phyloP scores from a whole-genome alignment of 768 basidiomycete genomes.

The Amylocystis lapponica region DNA sequence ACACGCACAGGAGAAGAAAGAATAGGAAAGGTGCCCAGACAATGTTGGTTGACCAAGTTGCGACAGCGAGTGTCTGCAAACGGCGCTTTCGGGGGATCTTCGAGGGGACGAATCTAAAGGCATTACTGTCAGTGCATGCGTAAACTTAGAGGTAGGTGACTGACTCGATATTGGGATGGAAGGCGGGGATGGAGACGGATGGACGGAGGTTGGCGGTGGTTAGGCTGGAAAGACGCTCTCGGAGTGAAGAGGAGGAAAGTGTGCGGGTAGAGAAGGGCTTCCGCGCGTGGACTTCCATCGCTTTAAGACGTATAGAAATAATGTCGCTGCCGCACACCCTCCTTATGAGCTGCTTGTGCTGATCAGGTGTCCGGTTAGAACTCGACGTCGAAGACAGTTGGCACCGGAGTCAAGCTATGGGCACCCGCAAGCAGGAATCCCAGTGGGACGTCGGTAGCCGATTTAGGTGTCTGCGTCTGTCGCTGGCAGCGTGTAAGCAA shows the following conservation, averaged over 20 bases:
- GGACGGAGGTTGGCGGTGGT: slow-evolving; percentile 48
- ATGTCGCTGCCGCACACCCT: no score
- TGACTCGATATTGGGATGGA: slow-evolving; percentile 70
- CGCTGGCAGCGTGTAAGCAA: no score
- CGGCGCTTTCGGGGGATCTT: slow-evolving; percentile 81
- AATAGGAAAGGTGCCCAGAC: slow-evolving; percentile 61
- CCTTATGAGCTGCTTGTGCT: no score
- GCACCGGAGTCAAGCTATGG: no score
- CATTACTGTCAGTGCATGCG: background rate
- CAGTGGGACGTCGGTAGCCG: no score
- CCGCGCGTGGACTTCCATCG: slow-evolving; percentile 34
- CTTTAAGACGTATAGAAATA: no score
- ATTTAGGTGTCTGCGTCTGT: no score
- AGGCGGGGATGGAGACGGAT: slow-evolving; percentile 56
- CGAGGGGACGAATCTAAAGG: slow-evolving; percentile 72
- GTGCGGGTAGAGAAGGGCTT: slow-evolving; percentile 40
- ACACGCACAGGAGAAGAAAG: slow-evolving; percentile 73
- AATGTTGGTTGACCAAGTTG: slow-evolving; percentile 81
- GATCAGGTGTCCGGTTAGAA: no score
- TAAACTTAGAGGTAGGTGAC: slow-evolving; percentile 14
- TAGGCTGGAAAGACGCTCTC: slow-evolving; percentile 47
- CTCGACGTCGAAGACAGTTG: no score
- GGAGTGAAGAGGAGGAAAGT: slow-evolving; percentile 57
- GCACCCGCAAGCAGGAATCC: no score
- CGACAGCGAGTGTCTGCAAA: slow-evolving; percentile 85